A percentile compares a stretch with the other conserved stretches of the same genome.
These are phyloP conservation scores for Flaveria sonorensis DNA, from an alignment of 129 eudicot species.

Conservation along the genomic window DNA sequence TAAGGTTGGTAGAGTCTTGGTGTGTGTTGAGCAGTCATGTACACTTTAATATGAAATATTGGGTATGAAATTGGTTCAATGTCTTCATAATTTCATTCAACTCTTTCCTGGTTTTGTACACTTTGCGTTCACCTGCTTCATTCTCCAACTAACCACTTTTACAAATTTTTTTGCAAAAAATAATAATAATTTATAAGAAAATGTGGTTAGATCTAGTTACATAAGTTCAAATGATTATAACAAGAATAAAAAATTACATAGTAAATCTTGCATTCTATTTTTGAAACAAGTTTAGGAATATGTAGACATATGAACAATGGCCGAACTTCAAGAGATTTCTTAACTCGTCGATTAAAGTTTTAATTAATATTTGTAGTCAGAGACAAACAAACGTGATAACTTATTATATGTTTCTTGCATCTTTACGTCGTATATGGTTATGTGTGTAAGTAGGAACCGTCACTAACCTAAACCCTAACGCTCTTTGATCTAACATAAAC, in stretches of 20 bases:
- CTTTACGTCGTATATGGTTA: too few species aligned
- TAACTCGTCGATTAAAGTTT: too few species aligned
- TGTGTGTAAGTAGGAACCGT: too few species aligned
- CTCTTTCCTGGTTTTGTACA: constrained; percentile 32
- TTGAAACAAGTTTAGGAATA: too few species aligned
- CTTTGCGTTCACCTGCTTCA: constrained; percentile 28
- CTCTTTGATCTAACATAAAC: too few species aligned
- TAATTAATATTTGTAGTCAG: too few species aligned
- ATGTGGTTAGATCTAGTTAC: not conserved
- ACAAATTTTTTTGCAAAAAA: not conserved
- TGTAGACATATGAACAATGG: too few species aligned
- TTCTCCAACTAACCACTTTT: constrained; percentile 22
- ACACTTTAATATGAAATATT: constrained; percentile 1
- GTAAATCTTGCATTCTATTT: too few species aligned
- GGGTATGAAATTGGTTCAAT: constrained; percentile 17
- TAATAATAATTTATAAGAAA: not conserved
- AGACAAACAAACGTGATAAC: too few species aligned
- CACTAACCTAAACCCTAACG: too few species aligned
- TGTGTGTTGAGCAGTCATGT: constrained; percentile 25
- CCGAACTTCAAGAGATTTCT: too few species aligned
- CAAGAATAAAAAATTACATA: not conserved
- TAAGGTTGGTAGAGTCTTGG: constrained; percentile 28
- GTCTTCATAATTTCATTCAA: constrained; percentile 22
- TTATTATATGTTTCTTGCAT: too few species aligned
- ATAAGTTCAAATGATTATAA: not conserved